A percentile compares a stretch with the other conserved stretches of the same genome.
These are phyloP conservation scores for Ustilago loliicola DNA, from an alignment of 1,284 basidiomycete species.

Conservation along the genomic window DNA sequence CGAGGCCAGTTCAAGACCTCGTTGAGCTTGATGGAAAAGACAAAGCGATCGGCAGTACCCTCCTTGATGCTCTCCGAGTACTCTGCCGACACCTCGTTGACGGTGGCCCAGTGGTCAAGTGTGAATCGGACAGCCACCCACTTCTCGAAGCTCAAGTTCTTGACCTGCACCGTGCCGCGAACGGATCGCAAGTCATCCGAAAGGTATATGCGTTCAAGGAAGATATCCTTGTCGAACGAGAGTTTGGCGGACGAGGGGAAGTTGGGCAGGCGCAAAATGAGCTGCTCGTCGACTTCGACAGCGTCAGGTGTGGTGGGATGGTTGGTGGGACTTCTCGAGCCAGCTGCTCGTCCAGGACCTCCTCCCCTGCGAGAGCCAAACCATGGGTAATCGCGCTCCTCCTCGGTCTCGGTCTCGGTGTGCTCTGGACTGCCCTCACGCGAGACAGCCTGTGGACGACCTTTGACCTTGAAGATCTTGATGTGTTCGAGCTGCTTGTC, in stretches of 20 bases:
- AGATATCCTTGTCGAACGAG: constrained; percentile 72
- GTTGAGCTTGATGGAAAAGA: constrained; percentile 74
- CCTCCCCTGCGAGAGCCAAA: constrained; percentile 48
- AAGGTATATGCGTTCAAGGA: constrained; percentile 75
- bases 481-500: constrained; percentile 87
- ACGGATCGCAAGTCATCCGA: constrained; percentile 77
- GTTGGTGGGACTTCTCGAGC: constrained; percentile 34
- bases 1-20: constrained; percentile 71
- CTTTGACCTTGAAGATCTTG: constrained; percentile 91
- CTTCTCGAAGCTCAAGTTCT: constrained; percentile 89
- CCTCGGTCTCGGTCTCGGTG: constrained; percentile 83
- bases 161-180: constrained; percentile 82
- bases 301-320: constrained; percentile 31
- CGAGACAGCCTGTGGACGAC: constrained; percentile 91
- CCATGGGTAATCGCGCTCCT: constrained; percentile 70
- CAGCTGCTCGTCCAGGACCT: constrained; percentile 21
- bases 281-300: constrained; percentile 58
- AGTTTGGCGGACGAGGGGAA: constrained; percentile 73
- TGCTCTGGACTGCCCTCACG: constrained; percentile 89
- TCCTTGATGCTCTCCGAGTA: constrained; percentile 77
- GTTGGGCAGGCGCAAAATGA: constrained; percentile 74
- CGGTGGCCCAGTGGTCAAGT: constrained; percentile 94
- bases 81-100: constrained; percentile 87
- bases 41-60: constrained; percentile 76
- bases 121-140: constrained; percentile 91